Percentiles rank a stretch among this genome's conserved stretches.
These are phyloP conservation scores for Hymenoscyphus occultus DNA, from an alignment of 2,329 filamentous ascomycete species.

Conservation along the genomic window DNA sequence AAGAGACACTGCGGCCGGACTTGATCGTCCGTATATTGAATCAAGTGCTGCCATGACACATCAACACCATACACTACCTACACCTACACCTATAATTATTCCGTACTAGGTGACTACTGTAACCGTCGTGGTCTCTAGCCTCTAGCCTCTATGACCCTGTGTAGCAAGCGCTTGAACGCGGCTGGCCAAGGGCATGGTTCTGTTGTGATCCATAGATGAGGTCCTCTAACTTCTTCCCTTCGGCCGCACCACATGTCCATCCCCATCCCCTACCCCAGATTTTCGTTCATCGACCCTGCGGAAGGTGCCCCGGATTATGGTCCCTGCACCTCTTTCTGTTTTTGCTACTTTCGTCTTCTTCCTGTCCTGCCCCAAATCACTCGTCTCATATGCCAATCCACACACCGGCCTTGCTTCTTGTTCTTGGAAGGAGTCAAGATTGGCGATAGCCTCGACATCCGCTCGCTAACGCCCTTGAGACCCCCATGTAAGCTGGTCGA, in stretches of 20 bases:
- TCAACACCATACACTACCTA: background rate
- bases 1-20: background rate
- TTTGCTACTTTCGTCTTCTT: background rate
- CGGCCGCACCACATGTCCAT: conserved; percentile 20
- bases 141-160: background rate
- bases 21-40: background rate
- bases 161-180: conserved; percentile 12
- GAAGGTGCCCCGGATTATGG: conserved; percentile 28
- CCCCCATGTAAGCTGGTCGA: conserved; percentile 1
- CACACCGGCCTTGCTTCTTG: background rate
- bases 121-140: background rate
- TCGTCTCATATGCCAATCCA: conserved; percentile 31
- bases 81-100: background rate
- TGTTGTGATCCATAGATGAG: background rate
- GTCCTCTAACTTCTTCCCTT: conserved; percentile 17
- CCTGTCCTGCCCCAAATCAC: conserved; percentile 20
- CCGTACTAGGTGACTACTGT: background rate
- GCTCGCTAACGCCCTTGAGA: conserved; percentile 4
- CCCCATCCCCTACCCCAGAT: conserved; percentile 34
- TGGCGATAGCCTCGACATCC: background rate
- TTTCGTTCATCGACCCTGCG: conserved; percentile 29
- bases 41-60: background rate
- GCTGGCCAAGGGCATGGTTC: background rate
- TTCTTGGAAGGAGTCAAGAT: background rate
- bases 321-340: conserved; percentile 13